Percentiles rank a stretch among this genome's conserved stretches.
Evolutionary conservation across 1,284 basidiomycete genomes (phyloP).

Genomic region (Coniferiporia weirii): DNA sequence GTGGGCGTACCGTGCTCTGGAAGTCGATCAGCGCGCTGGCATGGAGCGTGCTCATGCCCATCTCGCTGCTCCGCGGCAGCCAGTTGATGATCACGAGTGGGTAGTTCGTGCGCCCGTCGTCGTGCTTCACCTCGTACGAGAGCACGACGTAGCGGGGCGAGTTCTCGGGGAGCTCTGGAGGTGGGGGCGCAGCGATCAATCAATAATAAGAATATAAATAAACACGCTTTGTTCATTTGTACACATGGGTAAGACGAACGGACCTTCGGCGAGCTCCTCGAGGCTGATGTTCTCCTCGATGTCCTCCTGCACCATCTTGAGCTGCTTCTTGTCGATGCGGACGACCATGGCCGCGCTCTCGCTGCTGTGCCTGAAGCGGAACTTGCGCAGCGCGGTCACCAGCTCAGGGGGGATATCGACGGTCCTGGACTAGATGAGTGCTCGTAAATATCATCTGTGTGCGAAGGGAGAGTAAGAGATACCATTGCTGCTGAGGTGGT

Average conservation of each 20-base stretch:
- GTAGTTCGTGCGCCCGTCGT: conserved; percentile 81
- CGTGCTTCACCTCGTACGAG: conserved; percentile 78
- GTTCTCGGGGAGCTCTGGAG: conserved; percentile 87
- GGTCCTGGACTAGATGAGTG: conserved; percentile 11
- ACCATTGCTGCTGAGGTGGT: background rate
- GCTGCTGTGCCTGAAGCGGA: conserved; percentile 69
- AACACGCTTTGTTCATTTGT: background rate
- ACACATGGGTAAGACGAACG: background rate
- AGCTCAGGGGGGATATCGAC: conserved; percentile 60
- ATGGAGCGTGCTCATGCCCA: conserved; percentile 73
- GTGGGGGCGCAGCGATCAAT: background rate
- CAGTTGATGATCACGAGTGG: conserved; percentile 85
- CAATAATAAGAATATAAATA: too few species aligned
- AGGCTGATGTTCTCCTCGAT: conserved; percentile 71
- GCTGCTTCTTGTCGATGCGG: conserved; percentile 57
- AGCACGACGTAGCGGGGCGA: conserved; percentile 83
- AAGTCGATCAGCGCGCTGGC: conserved; percentile 80
- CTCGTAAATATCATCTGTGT: background rate
- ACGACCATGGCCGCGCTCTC: conserved; percentile 73
- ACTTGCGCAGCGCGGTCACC: conserved; percentile 74
- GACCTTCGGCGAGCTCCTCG: conserved; percentile 83
- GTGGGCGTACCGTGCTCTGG: conserved; percentile 58
- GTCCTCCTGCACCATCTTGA: conserved; percentile 79
- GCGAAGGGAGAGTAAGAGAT: background rate
- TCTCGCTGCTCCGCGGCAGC: conserved; percentile 74